Evolutionary conservation across 148 eudicot genomes (phyloP), one percentile per base, ranked within the genome.

Genomic region (Fagopyrum tataricum): DNA sequence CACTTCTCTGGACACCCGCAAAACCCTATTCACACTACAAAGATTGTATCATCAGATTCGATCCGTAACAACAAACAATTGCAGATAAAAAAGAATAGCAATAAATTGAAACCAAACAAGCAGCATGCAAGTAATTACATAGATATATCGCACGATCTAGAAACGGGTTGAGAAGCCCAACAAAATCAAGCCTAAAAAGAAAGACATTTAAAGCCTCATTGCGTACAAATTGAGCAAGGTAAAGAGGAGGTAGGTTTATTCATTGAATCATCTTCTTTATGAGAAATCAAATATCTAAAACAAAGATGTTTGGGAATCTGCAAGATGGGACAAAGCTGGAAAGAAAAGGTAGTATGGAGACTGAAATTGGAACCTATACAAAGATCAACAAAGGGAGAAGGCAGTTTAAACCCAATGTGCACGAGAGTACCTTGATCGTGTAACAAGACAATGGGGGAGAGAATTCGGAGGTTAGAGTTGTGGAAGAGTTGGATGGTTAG

Each of bases 171-270:
- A 20, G 11, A 21, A 21, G 58, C 23, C 21, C 31, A 7, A 56
- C 26, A 7, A 24, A 24, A 31, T 7, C 20, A 52, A 52, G 21
- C 17, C 18, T 39, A 9, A 64, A 64, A n/a, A 11, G 37, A 18
- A 15, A 20, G 17, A 15, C 6, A 37, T 31, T 26, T 61, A 26
- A 37, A 46, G 0, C 39, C 69, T 64, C 44, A 64, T 64, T 64
- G 44, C 44, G 69, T 37, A 39, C 44, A 64, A 64, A 64, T 31
- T 37, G 69, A 64, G 69, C 43, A 64, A 37, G 20, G 69, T 14
- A 31, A 4, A 11, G 69, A 8, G 37, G 6, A 61, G 4, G 43
- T 39, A 2, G 20, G 31, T 13, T 24, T 56, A 26, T 61, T 14
- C 21, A 55, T 20, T 55, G 20, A 55, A 7, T 55, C 2, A 26